Base-by-base conservation (phyloP, 1,139 yeast genomes). In the Hyphopichia pseudoburtonii region DNA sequence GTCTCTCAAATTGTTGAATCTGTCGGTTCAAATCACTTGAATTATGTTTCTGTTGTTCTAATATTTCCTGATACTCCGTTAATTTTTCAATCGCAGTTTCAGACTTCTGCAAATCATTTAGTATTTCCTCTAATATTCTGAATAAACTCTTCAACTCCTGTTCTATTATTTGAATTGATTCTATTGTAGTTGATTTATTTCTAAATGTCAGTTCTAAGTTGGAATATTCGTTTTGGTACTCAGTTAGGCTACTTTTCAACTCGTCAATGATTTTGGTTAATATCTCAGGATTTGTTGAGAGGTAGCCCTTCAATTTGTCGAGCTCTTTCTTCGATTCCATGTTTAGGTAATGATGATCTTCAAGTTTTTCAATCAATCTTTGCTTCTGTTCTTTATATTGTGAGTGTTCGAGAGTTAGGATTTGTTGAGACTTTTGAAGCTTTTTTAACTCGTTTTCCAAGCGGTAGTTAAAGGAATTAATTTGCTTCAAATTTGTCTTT, bases 371-470 rank as follows among this genome's bases (percentile, higher is more conserved):
- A 22, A 82, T 71, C 37, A 86, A 57, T 28, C 76, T 62, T 15
- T 68, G 64, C 51, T 86, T 87, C 40, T 81, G 82, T 18, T 70
- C 64, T 54, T 80, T 84, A 57, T 86, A 86, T 34, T 72, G 75
- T 22, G 74, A 69, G 53, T 86, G 88, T 46, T 85, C 89, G n/a
- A 68, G 60, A 0, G 85, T 74, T 34, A 86, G 62, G 17, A 69
- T 61, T 47, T 85, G 89, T 53, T 86, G 95, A 2, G 73, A 59
- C 35, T 67, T 71, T 45, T 84, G 85, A 45, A 87, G 66, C 44
- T 73, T 70, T 46, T 82, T 76, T 45, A 88, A 66, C 47, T 85
- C 82, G 9, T 63, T 60, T 50, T 86, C 95, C 8, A 86, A 64
- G 39, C 76, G 71, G 14, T 70, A 57, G 50, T 85, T 86, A 45